Conservation (phyloP, 345 rosid genomes). For the Sonneratia caseolaris region DNA sequence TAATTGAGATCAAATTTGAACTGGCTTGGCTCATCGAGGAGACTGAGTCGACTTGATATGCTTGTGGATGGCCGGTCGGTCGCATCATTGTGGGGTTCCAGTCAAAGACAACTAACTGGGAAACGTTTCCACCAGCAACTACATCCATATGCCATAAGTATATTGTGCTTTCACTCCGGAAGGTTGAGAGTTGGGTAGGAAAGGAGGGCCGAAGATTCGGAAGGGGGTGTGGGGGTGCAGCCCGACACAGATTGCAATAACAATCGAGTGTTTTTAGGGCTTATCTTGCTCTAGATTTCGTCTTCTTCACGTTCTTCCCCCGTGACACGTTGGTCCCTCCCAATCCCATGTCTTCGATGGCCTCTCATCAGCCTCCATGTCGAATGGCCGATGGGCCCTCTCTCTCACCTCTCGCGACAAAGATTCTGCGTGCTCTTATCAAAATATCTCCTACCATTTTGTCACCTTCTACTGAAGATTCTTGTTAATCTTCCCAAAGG, state of each 20-base stretch:
- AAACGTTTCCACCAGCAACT: no score
- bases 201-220: not conserved
- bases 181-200: not conserved
- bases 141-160: no score
- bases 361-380: no score
- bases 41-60: no score
- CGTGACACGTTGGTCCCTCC: constrained; percentile 8
- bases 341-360: not conserved
- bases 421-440: constrained; percentile 2
- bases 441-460: not conserved
- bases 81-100: no score
- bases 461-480: constrained; percentile 6
- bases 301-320: constrained; percentile 2
- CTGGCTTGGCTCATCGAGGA: no score
- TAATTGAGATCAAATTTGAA: no score
- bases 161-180: no score
- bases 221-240: not conserved
- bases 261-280: not conserved
- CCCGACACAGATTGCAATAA: not conserved
- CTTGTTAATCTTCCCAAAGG: constrained; percentile 6
- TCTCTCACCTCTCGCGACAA: not conserved
- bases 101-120: no score
- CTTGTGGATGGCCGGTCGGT: no score
- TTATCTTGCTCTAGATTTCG: not conserved
- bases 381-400: not conserved